Evolutionary conservation across 176 grass and related monocot genomes (phyloP).

Genomic region (Bonia amplexicaulis): DNA sequence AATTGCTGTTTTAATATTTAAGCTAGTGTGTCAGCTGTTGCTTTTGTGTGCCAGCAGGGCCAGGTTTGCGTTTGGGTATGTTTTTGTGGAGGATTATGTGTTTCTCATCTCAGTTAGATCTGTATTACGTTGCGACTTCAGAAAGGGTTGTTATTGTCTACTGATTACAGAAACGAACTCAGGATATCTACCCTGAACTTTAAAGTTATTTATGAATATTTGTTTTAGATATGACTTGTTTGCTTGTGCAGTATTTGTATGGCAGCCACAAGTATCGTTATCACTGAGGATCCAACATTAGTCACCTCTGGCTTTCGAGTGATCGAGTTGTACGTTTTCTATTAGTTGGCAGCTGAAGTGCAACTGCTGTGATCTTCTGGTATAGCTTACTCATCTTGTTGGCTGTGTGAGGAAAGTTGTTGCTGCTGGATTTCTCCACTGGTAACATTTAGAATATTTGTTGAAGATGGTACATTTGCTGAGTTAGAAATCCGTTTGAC

Average conservation of each 20-base stretch:
- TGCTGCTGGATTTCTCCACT: neutral
- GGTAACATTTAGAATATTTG: neutral
- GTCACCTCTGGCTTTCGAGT: neutral
- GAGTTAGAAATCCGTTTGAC: neutral
- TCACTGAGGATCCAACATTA: neutral
- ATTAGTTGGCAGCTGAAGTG: neutral
- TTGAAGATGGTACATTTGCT: neutral
- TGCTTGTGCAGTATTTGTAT: conserved; percentile 31
- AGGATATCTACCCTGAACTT: neutral
- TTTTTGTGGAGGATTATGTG: conserved; percentile 9
- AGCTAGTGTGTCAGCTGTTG: conserved; percentile 2
- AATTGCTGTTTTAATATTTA: conserved; percentile 4
- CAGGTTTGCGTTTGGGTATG: neutral
- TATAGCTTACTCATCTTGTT: neutral
- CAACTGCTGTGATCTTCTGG: neutral
- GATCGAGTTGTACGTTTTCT: neutral
- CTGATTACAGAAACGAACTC: neutral
- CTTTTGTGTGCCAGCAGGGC: neutral
- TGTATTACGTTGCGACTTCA: conserved; percentile 12
- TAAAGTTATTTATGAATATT: conserved; percentile 5
- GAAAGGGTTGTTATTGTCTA: neutral
- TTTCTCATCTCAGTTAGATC: conserved; percentile 3
- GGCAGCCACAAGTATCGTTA: conserved; percentile 2
- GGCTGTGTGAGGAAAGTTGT: neutral
- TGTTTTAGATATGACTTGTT: conserved; percentile 17